A percentile compares a stretch with the other conserved stretches of the same genome.
Evolutionary conservation across 306 rosid species (phyloP).

Genomic region (Betula pendula): DNA sequence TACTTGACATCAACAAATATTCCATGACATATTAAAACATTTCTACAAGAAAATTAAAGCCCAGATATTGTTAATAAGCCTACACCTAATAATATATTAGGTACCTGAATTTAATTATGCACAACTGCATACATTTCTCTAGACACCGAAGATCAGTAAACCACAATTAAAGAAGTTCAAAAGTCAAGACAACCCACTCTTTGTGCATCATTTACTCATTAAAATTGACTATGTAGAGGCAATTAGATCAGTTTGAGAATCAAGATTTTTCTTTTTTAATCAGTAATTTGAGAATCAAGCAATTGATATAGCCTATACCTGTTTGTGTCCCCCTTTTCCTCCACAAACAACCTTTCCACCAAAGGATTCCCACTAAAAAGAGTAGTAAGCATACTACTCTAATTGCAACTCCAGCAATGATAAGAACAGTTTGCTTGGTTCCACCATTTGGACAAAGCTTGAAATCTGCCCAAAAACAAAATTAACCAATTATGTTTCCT

Average conservation of each 20-base stretch:
- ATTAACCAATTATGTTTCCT: neutral
- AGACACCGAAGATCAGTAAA: neutral
- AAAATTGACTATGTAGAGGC: neutral
- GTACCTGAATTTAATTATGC: neutral
- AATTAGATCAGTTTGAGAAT: neutral
- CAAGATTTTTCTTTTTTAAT: neutral
- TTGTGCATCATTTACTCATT: neutral
- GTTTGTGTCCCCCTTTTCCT: conserved; percentile 24
- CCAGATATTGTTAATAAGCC: neutral
- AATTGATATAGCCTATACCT: conserved; percentile 31
- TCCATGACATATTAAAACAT: neutral
- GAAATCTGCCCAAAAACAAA: conserved; percentile 38
- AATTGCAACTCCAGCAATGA: conserved; percentile 32
- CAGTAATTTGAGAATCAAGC: conserved; percentile 6
- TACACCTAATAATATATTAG: neutral
- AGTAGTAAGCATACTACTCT: conserved; percentile 46
- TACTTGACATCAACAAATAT: neutral
- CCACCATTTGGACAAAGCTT: conserved; percentile 44
- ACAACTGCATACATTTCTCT: neutral
- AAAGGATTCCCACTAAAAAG: conserved; percentile 46
- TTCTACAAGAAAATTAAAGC: neutral
- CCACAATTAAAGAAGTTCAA: neutral
- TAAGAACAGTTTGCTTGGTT: conserved; percentile 29
- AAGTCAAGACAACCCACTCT: neutral
- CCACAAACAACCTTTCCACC: conserved; percentile 50